Evolutionary conservation across 2,329 filamentous ascomycete species (phyloP).

Genomic region (Aureobasidium sp.): DNA sequence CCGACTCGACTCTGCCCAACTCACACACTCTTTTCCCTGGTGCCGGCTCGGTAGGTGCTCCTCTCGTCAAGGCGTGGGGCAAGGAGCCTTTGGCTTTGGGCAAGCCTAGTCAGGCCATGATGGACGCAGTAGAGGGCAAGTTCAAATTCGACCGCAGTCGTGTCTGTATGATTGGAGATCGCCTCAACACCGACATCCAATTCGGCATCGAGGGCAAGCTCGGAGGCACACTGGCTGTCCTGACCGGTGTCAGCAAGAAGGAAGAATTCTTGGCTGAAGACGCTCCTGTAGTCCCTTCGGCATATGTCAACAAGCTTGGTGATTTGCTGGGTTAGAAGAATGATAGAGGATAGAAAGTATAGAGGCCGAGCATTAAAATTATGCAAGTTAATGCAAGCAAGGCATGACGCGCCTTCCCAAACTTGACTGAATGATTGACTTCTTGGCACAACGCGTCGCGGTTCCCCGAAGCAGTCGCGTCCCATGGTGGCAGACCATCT

Average conservation of each 20-base stretch:
- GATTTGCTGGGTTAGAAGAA: constrained; percentile 48
- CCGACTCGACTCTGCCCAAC: constrained; percentile 80
- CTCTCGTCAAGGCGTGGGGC: constrained; percentile 56
- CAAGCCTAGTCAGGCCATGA: constrained; percentile 98
- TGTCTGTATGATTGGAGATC: constrained; percentile 93
- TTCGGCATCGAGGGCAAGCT: constrained; percentile 88
- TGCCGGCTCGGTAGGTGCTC: constrained; percentile 72
- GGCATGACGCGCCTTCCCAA: background rate
- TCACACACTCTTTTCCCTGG: constrained; percentile 81
- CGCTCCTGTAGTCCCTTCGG: constrained; percentile 62
- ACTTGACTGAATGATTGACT: background rate
- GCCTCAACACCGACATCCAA: constrained; percentile 89
- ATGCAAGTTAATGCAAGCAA: background rate
- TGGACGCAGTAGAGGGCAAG: constrained; percentile 96
- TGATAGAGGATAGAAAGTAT: background rate
- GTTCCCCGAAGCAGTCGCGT: background rate
- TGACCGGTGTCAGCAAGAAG: constrained; percentile 83
- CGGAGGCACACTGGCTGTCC: constrained; percentile 81
- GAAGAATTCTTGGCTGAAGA: constrained; percentile 68
- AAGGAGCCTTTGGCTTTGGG: constrained; percentile 70
- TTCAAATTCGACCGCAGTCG: constrained; percentile 76
- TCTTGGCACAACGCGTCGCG: constrained; percentile 3
- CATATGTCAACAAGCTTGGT: constrained; percentile 75
- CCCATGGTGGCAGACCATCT: background rate
- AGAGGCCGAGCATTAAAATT: background rate